Percentiles rank a stretch among this genome's conserved stretches.
These are phyloP conservation scores for Metschnikowia noctiluminum DNA, from an alignment of 805 yeast genomes.

Conservation along the genomic window DNA sequence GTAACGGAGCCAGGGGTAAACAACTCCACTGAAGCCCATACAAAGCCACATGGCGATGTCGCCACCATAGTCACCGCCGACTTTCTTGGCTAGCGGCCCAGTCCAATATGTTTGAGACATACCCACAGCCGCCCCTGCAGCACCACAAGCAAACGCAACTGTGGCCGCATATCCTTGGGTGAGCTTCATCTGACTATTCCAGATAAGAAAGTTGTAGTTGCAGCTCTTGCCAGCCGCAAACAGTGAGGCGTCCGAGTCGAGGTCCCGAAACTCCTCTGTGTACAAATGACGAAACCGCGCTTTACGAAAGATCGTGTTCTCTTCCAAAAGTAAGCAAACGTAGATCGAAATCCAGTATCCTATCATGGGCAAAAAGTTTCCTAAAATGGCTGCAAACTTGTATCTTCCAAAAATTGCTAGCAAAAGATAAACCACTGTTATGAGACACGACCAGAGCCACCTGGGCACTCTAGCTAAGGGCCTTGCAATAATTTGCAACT, in stretches of 20 bases:
- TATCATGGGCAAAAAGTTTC: constrained; percentile 17
- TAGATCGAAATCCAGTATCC: constrained; percentile 20
- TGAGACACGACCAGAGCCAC: constrained; percentile 14
- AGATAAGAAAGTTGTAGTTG: constrained; percentile 29
- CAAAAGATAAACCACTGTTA: constrained; percentile 12
- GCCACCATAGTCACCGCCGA: constrained; percentile 18
- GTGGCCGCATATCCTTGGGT: constrained; percentile 20
- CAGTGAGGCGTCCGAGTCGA: constrained; percentile 4
- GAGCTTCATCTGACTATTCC: constrained; percentile 27
- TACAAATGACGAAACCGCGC: constrained; percentile 3
- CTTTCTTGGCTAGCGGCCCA: constrained; percentile 17
- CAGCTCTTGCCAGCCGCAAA: background rate
- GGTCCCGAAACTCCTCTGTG: constrained; percentile 8
- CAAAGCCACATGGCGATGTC: constrained; percentile 24
- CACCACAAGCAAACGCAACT: constrained; percentile 16
- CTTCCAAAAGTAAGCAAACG: constrained; percentile 13
- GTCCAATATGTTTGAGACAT: constrained; percentile 22
- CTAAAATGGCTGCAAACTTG: constrained; percentile 12
- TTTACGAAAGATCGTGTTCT: constrained; percentile 13
- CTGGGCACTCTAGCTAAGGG: constrained; percentile 18
- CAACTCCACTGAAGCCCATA: constrained; percentile 16
- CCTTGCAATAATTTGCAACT: constrained; percentile 30
- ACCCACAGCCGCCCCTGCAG: constrained; percentile 21
- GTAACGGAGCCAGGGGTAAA: constrained; percentile 16
- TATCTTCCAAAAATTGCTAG: constrained; percentile 14